These are phyloP conservation scores for Heterobasidion annosum DNA, from an alignment of 1,284 basidiomycete species.

Conservation along the genomic window DNA sequence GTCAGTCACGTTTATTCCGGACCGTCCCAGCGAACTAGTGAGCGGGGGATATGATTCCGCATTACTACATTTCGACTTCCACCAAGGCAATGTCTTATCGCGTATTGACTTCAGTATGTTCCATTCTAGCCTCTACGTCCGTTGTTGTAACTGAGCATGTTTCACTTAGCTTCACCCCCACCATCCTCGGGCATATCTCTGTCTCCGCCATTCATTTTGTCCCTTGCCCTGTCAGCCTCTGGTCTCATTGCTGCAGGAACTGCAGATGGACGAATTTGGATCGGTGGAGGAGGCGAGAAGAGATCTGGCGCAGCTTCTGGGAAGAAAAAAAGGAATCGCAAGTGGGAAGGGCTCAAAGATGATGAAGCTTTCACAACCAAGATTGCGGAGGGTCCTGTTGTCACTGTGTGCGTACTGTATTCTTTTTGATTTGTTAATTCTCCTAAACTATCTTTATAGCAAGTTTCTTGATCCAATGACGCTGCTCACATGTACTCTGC, in stretches of 20 bases:
- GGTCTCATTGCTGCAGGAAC: conserved; percentile 62
- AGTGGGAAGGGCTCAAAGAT: conserved; percentile 61
- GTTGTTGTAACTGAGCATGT: background rate
- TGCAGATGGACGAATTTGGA: conserved; percentile 63
- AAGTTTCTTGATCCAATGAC: conserved; percentile 35
- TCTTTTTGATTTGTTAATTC: conserved; percentile 3
- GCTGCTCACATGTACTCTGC: conserved; percentile 47
- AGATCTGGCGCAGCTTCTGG: conserved; percentile 19
- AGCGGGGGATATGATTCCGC: conserved; percentile 70
- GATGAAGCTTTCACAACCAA: conserved; percentile 37
- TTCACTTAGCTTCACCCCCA: conserved; percentile 26
- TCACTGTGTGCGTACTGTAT: conserved; percentile 42
- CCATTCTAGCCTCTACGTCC: background rate
- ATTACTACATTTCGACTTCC: conserved; percentile 59
- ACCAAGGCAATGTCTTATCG: conserved; percentile 48
- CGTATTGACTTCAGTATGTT: conserved; percentile 47
- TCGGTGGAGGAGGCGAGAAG: conserved; percentile 63
- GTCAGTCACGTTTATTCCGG: conserved; percentile 58
- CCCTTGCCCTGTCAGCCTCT: conserved; percentile 41
- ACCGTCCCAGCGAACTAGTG: conserved; percentile 58
- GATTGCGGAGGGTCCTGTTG: conserved; percentile 62
- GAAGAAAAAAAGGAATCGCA: conserved; percentile 50
- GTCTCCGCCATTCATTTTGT: conserved; percentile 67
- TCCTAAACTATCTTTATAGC: conserved; percentile 22
- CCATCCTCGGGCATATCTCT: conserved; percentile 41